phyloP scores from a whole-genome alignment of 129 eudicot species.

The Mikania micrantha region DNA sequence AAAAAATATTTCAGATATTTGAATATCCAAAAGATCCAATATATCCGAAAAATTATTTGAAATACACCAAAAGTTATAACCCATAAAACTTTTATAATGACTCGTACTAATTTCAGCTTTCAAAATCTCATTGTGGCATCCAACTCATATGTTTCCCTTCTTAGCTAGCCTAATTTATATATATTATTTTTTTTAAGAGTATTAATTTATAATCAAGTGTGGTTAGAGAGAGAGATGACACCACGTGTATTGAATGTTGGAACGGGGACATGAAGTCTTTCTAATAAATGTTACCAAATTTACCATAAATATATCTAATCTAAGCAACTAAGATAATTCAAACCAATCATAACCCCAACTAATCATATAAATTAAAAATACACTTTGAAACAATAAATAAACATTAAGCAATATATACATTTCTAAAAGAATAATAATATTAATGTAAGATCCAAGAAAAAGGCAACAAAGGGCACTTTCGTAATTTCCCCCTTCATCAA shows the following conservation, averaged over 20 bases:
- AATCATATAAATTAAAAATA: constrained; percentile 23
- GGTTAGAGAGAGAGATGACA: background rate
- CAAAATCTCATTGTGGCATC: no score
- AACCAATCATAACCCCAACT: constrained; percentile 33
- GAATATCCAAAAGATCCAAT: no score
- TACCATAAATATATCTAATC: constrained; percentile 28
- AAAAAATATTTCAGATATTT: no score
- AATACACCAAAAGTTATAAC: no score
- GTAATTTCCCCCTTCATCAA: constrained; percentile 13
- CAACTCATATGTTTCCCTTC: no score
- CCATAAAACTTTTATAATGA: no score
- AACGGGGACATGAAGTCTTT: background rate
- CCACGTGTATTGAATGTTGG: background rate
- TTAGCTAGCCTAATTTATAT: no score
- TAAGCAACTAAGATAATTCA: constrained; percentile 17
- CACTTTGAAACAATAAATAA: constrained; percentile 8
- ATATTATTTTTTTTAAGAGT: no score
- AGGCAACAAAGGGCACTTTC: constrained; percentile 14
- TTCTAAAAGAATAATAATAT: constrained; percentile 16
- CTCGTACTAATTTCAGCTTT: no score
- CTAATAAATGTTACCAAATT: constrained; percentile 11
- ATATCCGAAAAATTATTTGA: no score
- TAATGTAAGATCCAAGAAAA: constrained; percentile 35
- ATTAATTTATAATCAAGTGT: background rate
- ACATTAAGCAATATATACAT: background rate